These are phyloP conservation scores for Echites panduratus DNA, from an alignment of 257 asterid species.

Conservation along the genomic window DNA sequence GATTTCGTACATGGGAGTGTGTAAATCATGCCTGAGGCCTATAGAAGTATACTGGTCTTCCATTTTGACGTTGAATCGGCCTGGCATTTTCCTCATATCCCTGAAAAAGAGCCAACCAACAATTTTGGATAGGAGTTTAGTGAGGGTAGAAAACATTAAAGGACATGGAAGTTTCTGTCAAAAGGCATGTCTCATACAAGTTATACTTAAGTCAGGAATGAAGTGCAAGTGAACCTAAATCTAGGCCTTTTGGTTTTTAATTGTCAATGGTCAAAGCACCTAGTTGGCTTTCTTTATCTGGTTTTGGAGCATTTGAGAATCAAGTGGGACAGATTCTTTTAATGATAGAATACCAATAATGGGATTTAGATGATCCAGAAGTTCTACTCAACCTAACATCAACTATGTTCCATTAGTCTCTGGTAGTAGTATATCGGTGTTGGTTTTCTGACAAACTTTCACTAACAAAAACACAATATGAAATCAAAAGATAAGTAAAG, in stretches of 20 bases:
- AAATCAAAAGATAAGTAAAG: neutral
- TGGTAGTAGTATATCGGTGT: neutral
- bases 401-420: neutral
- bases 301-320: neutral
- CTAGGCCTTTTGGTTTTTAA: neutral
- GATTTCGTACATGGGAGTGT: neutral
- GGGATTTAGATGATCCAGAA: neutral
- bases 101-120: neutral
- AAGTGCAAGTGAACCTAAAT: neutral
- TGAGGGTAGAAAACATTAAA: neutral
- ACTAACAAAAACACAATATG: neutral
- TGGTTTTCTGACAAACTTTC: neutral
- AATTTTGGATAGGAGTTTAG: neutral
- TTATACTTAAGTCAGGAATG: too few species aligned
- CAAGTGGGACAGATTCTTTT: neutral
- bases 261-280: neutral
- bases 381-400: neutral
- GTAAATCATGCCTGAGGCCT: neutral
- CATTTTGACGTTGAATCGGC: slow-evolving; percentile 13
- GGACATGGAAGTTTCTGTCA: neutral
- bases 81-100: slow-evolving; percentile 21
- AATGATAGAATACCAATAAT: neutral
- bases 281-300: neutral
- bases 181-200: neutral
- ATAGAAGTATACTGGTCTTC: slow-evolving; percentile 7